Conservation (phyloP, 1,284 basidiomycete genomes). For the Wolfiporia cocos region DNA sequence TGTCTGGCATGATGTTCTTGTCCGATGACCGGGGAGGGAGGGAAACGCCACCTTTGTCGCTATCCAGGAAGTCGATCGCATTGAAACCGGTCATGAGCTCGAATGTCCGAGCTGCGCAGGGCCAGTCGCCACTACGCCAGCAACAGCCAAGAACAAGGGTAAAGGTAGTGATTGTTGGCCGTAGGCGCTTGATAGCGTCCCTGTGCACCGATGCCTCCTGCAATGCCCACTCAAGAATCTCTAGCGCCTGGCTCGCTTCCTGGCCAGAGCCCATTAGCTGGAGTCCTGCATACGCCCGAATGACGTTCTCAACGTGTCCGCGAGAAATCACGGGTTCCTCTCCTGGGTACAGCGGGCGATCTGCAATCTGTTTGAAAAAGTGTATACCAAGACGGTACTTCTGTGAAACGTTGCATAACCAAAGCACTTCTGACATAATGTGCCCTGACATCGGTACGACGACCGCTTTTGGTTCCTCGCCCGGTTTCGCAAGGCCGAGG, state of each 20-base stretch:
- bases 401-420: conserved; percentile 43
- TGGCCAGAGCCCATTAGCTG: conserved; percentile 27
- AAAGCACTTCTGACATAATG: conserved; percentile 47
- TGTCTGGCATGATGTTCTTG: conserved; percentile 37
- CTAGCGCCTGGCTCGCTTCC: conserved; percentile 38
- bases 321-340: conserved; percentile 37
- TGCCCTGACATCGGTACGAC: conserved; percentile 36
- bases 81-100: conserved; percentile 64
- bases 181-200: conserved; percentile 31
- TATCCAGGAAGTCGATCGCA: conserved; percentile 41
- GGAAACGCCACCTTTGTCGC: conserved; percentile 14
- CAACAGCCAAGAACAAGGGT: conserved; percentile 51
- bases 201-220: conserved; percentile 34
- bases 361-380: conserved; percentile 52
- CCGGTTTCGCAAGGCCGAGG: conserved; percentile 48
- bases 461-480: conserved; percentile 30
- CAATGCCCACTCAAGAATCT: conserved; percentile 60
- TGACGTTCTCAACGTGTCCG: conserved; percentile 50
- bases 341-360: conserved; percentile 22
- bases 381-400: conserved; percentile 43
- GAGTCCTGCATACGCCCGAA: conserved; percentile 44
- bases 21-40: conserved; percentile 18
- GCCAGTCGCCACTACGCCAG: conserved; percentile 58
- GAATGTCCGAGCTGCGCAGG: conserved; percentile 45
- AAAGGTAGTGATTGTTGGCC: conserved; percentile 44